phyloP scores from a whole-genome alignment of 805 yeast species.

The Barnettozyma salicaria region DNA sequence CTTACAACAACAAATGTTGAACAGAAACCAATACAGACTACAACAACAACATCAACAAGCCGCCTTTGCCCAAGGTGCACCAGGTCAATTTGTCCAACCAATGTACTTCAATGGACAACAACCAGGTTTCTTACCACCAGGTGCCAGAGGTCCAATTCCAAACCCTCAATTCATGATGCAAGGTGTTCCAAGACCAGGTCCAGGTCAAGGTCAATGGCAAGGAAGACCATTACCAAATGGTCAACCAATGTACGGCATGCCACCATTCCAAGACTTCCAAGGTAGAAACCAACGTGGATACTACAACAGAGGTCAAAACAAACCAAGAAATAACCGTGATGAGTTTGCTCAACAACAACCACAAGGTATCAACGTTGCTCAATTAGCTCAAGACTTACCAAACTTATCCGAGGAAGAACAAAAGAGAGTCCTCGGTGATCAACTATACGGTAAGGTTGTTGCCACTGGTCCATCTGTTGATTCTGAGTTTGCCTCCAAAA shows the following conservation, averaged over 20 bases:
- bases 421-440: constrained; percentile 97
- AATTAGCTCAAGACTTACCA: constrained; percentile 56
- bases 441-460: constrained; percentile 86
- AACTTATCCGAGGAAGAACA: constrained; percentile 81
- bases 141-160: constrained; percentile 79
- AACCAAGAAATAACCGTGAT: constrained; percentile 33
- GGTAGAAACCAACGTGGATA: constrained; percentile 41
- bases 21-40: constrained; percentile 96
- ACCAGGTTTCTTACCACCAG: constrained; percentile 80
- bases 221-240: constrained; percentile 64
- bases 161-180: constrained; percentile 69
- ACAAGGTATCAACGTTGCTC: constrained; percentile 27
- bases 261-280: constrained; percentile 66
- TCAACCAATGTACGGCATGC: constrained; percentile 81
- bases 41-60: constrained; percentile 49
- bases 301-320: constrained; percentile 40
- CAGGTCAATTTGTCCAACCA: constrained; percentile 79
- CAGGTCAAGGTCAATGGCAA: constrained; percentile 60
- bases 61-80: constrained; percentile 80
- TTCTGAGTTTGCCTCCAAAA: constrained; percentile 95
- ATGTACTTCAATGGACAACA: constrained; percentile 61
- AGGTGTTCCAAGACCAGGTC: constrained; percentile 61
- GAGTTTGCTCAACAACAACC: constrained; percentile 10
- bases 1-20: constrained; percentile 95
- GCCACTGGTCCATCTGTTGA: constrained; percentile 83